Base-by-base conservation (phyloP, 2,329 filamentous ascomycete genomes). In the Nigrospora sphaerica region DNA sequence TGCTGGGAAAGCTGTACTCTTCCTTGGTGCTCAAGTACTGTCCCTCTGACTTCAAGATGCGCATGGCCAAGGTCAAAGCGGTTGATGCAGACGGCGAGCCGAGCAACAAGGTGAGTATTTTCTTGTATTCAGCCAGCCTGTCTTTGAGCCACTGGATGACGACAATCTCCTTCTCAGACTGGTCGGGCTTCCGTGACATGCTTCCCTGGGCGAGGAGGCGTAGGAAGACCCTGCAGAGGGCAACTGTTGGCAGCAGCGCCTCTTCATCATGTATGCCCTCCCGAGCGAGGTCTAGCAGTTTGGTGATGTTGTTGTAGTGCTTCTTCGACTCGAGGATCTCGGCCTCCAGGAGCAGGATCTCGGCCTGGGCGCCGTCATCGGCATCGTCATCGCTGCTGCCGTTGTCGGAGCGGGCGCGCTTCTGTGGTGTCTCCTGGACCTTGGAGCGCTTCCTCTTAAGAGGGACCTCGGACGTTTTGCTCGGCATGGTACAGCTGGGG, bases 251-350 rank as follows among this genome's bases (percentile, higher is more conserved):
- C 32, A 87, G 69, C 40, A 88, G 71, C 12, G 79, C 74, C 4
- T 79, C 72, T 38, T 84, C 77, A 2, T 71, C 64, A 16, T 77
- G 71, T 17, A 71, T 62, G 3, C 75, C 65, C 33, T 69, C 70
- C 58, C 77, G 62, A 34, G 81, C 67, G 57, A 81, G 76, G 37
- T 75, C 75, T 39, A 95, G 72, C 34, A 97, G 69, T 12, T 77
- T 79, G 9, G 81, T 77, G 58, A 97, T 92, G 61, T 95, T 89
- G 72, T 95, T 95, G 74, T 95, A 95, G 67, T 95, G 80, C 65
- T 90, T 88, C 60, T 83, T 86, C 42, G 90, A 95, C 64, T 93
- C 84, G 51, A 90, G 69, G 46, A 97, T 90, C 47, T 87, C 84
- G 52, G 80, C 75, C 69, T 96, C 91, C 46, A 96, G 77, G 45